Conservation (phyloP, 1,139 yeast genomes). For the Yamadazyma siamensis region DNA sequence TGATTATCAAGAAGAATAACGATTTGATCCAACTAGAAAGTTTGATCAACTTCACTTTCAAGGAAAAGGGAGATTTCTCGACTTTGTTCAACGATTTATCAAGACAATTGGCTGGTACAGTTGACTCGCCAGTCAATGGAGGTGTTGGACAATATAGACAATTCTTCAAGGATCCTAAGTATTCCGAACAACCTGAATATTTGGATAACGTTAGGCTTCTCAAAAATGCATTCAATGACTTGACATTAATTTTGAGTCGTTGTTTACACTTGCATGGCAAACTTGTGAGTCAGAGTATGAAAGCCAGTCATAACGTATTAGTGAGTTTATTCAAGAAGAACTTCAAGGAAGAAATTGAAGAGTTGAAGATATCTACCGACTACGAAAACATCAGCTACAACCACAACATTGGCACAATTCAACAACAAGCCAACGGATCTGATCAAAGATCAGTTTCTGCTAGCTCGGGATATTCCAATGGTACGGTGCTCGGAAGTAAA, state of each 20-base stretch:
- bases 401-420: slow-evolving; percentile 15
- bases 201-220: slow-evolving; percentile 47
- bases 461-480: slow-evolving; percentile 15
- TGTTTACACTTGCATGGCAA: slow-evolving; percentile 69
- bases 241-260: slow-evolving; percentile 61
- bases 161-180: slow-evolving; percentile 51
- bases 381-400: slow-evolving; percentile 26
- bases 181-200: slow-evolving; percentile 40
- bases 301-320: slow-evolving; percentile 63
- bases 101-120: slow-evolving; percentile 80
- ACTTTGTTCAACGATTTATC: slow-evolving; percentile 66
- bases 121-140: slow-evolving; percentile 90
- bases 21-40: slow-evolving; percentile 70
- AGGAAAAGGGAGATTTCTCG: slow-evolving; percentile 49
- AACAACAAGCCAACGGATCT: slow-evolving; percentile 7
- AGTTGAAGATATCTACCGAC: slow-evolving; percentile 33
- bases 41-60: slow-evolving; percentile 53
- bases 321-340: slow-evolving; percentile 64
- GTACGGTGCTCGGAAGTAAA: slow-evolving; percentile 19
- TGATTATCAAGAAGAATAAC: slow-evolving; percentile 64
- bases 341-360: slow-evolving; percentile 61
- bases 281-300: slow-evolving; percentile 56
- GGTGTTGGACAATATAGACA: slow-evolving; percentile 83
- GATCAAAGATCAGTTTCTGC: slow-evolving; percentile 16
- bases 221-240: slow-evolving; percentile 63